Percentiles rank a stretch among this genome's conserved stretches.
Conservation (phyloP, 2,329 filamentous ascomycete species). For the Talaromyces sp. region DNA sequence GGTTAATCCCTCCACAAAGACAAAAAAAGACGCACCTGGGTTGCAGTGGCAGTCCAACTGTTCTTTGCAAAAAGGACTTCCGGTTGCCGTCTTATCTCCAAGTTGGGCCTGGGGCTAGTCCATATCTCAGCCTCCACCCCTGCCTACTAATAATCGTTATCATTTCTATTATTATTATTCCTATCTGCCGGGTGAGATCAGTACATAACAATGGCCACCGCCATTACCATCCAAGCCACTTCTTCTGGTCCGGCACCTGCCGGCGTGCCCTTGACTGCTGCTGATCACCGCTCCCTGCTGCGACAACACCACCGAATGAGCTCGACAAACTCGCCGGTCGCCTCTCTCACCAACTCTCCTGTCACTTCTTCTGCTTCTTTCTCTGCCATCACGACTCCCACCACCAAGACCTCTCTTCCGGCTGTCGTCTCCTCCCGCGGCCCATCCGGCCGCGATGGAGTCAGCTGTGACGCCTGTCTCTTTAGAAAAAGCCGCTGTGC, state of each 20-base stretch:
- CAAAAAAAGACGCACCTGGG: not conserved
- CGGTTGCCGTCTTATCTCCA: conserved; percentile 1
- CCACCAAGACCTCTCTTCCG: conserved; percentile 11
- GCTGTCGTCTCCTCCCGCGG: conserved; percentile 22
- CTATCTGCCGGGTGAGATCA: not conserved
- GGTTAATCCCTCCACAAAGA: not conserved
- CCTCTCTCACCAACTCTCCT: conserved; percentile 17
- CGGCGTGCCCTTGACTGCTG: conserved; percentile 20
- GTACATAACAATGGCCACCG: conserved; percentile 27
- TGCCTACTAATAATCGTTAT: conserved; percentile 1
- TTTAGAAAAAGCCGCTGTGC: conserved; percentile 38
- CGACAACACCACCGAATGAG: conserved; percentile 15
- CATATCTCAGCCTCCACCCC: not conserved
- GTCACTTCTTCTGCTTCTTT: conserved; percentile 15
- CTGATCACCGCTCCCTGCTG: conserved; percentile 21
- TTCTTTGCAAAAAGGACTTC: not conserved
- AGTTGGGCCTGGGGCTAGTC: not conserved
- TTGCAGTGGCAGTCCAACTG: not conserved
- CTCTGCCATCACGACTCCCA: conserved; percentile 14
- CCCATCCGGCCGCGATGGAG: conserved; percentile 27
- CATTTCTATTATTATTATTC: conserved; percentile 2
- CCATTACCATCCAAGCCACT: conserved; percentile 34
- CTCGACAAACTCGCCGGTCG: conserved; percentile 20
- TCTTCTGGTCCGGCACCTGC: conserved; percentile 21
- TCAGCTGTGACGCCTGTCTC: conserved; percentile 39